Conservation (phyloP, 768 basidiomycete species). For the Floccularia luteovirens region DNA sequence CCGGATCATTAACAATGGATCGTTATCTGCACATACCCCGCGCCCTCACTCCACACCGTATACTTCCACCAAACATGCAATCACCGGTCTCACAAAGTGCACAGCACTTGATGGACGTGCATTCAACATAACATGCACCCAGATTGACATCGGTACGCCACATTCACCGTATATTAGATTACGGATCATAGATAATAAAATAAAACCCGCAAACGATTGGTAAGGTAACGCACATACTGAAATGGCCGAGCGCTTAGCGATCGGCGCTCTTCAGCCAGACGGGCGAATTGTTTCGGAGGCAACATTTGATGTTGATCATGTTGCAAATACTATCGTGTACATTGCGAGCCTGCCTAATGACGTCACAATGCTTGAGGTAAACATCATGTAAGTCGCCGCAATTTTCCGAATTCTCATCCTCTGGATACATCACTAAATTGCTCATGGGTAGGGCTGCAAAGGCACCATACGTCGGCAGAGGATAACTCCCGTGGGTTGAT, state of each 20-base stretch:
- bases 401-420: not conserved
- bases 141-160: slow-evolving; percentile 72
- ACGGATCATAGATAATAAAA: not conserved
- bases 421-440: not conserved
- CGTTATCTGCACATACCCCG: slow-evolving; percentile 64
- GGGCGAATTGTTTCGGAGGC: slow-evolving; percentile 51
- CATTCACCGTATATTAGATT: not conserved
- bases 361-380: slow-evolving; percentile 64
- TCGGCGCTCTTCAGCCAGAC: slow-evolving; percentile 62
- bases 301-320: slow-evolving; percentile 64
- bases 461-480: slow-evolving; percentile 21
- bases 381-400: slow-evolving; percentile 54
- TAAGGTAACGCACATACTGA: slow-evolving; percentile 66
- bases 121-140: slow-evolving; percentile 68
- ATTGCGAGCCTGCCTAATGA: slow-evolving; percentile 62
- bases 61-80: slow-evolving; percentile 75
- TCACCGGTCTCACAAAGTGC: slow-evolving; percentile 68
- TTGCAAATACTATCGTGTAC: slow-evolving; percentile 64
- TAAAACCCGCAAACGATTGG: not conserved
- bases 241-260: slow-evolving; percentile 37
- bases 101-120: slow-evolving; percentile 72
- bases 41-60: slow-evolving; percentile 61
- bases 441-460: slow-evolving; percentile 15
- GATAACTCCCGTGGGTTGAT: slow-evolving; percentile 9
- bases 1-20: slow-evolving; percentile 83